Conservation (phyloP, 768 basidiomycete genomes). For the Auricularia sp. region DNA sequence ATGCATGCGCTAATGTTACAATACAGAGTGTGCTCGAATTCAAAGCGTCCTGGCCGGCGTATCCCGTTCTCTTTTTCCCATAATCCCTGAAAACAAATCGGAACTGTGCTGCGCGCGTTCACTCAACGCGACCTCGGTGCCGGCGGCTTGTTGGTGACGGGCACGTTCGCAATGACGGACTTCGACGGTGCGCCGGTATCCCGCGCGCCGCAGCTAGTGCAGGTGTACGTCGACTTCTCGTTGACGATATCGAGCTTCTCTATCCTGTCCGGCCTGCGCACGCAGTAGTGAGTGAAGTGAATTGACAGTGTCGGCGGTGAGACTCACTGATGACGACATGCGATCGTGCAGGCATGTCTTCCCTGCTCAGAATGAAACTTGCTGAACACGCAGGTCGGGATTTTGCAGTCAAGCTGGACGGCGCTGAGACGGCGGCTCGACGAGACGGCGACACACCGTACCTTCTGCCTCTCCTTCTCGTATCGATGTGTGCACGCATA, state of each 20-base stretch:
- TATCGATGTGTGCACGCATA: constrained; percentile 26
- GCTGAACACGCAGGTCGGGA: constrained; percentile 31
- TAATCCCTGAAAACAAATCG: no score
- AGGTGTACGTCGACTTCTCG: not conserved
- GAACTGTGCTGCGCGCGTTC: no score
- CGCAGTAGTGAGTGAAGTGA: no score
- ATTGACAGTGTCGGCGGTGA: not conserved
- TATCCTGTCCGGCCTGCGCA: no score
- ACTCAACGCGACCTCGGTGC: no score
- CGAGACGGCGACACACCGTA: constrained; percentile 12
- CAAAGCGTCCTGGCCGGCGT: no score
- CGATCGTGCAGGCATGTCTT: constrained; percentile 28
- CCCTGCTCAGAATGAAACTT: constrained; percentile 18
- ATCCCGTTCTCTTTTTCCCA: no score
- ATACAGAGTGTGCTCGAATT: no score
- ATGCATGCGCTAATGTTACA: no score
- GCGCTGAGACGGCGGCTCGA: not conserved
- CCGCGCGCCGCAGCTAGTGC: not conserved
- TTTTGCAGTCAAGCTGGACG: constrained; percentile 41
- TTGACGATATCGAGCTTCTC: not conserved
- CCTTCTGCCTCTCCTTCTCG: constrained; percentile 25
- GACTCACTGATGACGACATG: constrained; percentile 29
- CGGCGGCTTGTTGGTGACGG: no score
- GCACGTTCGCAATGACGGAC: not conserved
- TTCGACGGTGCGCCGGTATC: not conserved